Evolutionary conservation across 1,284 basidiomycete species (phyloP).

Genomic region (Agaricales sp.): DNA sequence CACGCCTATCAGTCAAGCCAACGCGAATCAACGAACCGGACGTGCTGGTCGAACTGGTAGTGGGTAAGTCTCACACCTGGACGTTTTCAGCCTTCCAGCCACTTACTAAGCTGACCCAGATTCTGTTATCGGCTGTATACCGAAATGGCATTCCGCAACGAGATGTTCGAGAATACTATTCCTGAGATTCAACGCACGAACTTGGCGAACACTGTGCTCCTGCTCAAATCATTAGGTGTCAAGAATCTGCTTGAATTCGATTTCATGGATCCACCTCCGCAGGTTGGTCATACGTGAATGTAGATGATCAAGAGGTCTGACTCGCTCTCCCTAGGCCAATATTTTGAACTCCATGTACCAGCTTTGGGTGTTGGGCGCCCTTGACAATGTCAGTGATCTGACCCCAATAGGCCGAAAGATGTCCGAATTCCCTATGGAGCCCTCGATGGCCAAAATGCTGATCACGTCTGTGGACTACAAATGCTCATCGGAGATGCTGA

Average conservation of each 20-base stretch:
- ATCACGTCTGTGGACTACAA: conserved; percentile 91
- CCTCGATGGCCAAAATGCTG: conserved; percentile 96
- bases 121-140: conserved; percentile 89
- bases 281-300: conserved; percentile 46
- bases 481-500: conserved; percentile 93
- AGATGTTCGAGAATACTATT: conserved; percentile 88
- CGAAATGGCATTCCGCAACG: conserved; percentile 90
- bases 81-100: background rate
- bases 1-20: conserved; percentile 97
- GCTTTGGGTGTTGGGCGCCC: conserved; percentile 95
- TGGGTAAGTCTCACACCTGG: conserved; percentile 44
- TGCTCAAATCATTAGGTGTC: conserved; percentile 93
- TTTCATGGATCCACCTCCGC: conserved; percentile 97
- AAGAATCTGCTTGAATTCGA: conserved; percentile 97
- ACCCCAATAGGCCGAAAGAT: conserved; percentile 91
- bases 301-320: conserved; percentile 13
- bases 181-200: conserved; percentile 99
- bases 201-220: conserved; percentile 89
- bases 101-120: no score
- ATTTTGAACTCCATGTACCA: conserved; percentile 99
- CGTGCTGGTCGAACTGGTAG: conserved; percentile 94
- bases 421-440: conserved; percentile 98
- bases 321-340: no score
- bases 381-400: conserved; percentile 96
- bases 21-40: conserved; percentile 91